phyloP scores from a whole-genome alignment of 139 green algal genomes.

The Volvox africanus region DNA sequence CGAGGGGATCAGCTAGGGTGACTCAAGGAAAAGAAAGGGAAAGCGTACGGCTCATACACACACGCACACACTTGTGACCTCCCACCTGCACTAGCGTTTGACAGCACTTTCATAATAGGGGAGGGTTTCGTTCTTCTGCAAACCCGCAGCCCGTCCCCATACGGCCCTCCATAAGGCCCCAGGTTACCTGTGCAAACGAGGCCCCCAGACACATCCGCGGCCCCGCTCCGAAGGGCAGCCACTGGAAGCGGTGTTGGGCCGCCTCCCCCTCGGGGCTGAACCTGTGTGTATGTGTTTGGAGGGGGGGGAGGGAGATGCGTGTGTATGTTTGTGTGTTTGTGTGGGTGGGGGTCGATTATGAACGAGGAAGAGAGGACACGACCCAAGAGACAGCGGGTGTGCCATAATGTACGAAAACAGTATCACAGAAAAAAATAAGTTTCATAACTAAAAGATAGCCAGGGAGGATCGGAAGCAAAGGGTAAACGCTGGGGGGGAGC shows the following conservation, averaged over 20 bases:
- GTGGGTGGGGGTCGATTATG: not conserved
- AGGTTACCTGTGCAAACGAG: slow-evolving; percentile 60
- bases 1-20: not conserved
- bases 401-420: too few relatives aligned
- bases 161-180: not conserved
- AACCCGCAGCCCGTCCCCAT: not conserved
- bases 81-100: too few relatives aligned
- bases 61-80: too few relatives aligned
- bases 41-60: too few relatives aligned
- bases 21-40: too few relatives aligned
- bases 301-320: not conserved
- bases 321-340: not conserved
- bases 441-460: too few relatives aligned
- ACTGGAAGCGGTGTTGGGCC: slow-evolving; percentile 70
- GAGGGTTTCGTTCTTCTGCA: too few relatives aligned
- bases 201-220: slow-evolving; percentile 75
- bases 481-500: not conserved
- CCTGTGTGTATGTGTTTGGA: slow-evolving; percentile 3
- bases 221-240: slow-evolving; percentile 72
- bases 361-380: too few relatives aligned
- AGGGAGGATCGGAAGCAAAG: too few relatives aligned
- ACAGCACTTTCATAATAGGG: too few relatives aligned
- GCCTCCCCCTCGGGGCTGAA: slow-evolving; percentile 59
- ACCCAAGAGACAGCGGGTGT: too few relatives aligned
- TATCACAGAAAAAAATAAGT: too few relatives aligned